Evolutionary conservation across 139 green algal genomes (phyloP), one percentile per base, ranked within the genome.

Genomic region (Auxenochlorella pyrenoidosa): DNA sequence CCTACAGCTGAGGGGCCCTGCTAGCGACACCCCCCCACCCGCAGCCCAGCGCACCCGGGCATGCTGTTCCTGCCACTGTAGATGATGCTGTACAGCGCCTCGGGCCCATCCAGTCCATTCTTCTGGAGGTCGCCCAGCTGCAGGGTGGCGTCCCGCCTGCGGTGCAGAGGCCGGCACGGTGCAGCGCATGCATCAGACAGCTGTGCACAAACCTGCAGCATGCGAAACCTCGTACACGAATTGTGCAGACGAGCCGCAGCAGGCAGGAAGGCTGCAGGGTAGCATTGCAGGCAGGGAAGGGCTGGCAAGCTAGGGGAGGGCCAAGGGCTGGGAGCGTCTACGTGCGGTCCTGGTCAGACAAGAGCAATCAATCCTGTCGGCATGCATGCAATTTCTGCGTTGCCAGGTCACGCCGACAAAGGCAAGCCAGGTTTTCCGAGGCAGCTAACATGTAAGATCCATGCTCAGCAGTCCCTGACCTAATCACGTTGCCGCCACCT

Each of bases 61-160:
- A 97, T 97, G 75, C 92, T 93, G 68, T 83, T 90, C 71, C 94
- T 94, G 34, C 95, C 95, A 1, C 24, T 78, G 86, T 96, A 96
- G 34, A 96, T 95, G 72, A 97, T 73, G 41, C 89, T 68, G 88
- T 94, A 97, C 36, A 97, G 43, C 8, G 30, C 59, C 36, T 94
- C 88, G 1, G 54, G 54, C 44, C 87, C 79, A 21, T 83, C 79
- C 43, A 92, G 15, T 5, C 88, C 92, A 51, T 95, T 93, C 21
- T 89, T 87, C 72, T 93, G 75, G 26, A 93, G 63, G 87, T 95
- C 94, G 4, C 81, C 87, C 18, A 87, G 84, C 65, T 92, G 93
- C 77, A 97, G 91, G 0, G 92, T 96, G 6, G 92, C 93, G 16
- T 91, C 91, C 21, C 90, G 89, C 65, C 91, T 89, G 63, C 63